Base-by-base conservation (phyloP, 2,329 filamentous ascomycete genomes). In the Trichothecium roseum region DNA sequence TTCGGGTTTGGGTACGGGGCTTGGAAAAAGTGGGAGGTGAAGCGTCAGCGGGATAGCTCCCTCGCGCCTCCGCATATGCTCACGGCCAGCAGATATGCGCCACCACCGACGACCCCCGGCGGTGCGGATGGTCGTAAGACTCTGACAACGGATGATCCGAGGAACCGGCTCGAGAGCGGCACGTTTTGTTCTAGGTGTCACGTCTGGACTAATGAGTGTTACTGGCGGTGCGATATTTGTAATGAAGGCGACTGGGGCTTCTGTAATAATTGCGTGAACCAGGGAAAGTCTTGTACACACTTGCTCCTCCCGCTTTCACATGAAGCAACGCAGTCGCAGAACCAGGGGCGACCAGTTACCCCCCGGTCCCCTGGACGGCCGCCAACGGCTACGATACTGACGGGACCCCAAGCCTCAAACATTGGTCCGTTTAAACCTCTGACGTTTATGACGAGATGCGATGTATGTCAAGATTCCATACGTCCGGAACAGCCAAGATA, bases 181-280 rank as follows among this genome's bases (percentile, higher is more conserved):
- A 78, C 84, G 5, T 95, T 95, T 55, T 96, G 89, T 53, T 76
- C 81, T 27, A 71, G 72, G 32, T 95, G 89, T 53, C 64, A 71
- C 14, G 65, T 72, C 1, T 83, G 77, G 64, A 72, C 85, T 0
- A 88, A 93, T 48, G 73, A 81, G 35, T 91, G 85, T 57, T 94
- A 84, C 57, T 96, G 88, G 89, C 79, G 84, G 42, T 96, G 89
- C 55, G 76, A 82, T 40, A 56, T 70, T 18, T 96, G 89, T 60
- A 94, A 94, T 48, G 78, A 91, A 42, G 89, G 86, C 5, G 88
- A 93, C 51, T 96, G 88, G 88, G 89, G 89, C 0, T 95, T 85
- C 53, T 96, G 89, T 59, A 86, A 88, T 47, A 63, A 70, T 40
- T 96, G 89, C 45, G 85, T 94, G 20, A 88, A 89, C 40, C 78